Base-by-base conservation (phyloP, 2,329 filamentous ascomycete genomes). In the Periglandula ipomoeae region DNA sequence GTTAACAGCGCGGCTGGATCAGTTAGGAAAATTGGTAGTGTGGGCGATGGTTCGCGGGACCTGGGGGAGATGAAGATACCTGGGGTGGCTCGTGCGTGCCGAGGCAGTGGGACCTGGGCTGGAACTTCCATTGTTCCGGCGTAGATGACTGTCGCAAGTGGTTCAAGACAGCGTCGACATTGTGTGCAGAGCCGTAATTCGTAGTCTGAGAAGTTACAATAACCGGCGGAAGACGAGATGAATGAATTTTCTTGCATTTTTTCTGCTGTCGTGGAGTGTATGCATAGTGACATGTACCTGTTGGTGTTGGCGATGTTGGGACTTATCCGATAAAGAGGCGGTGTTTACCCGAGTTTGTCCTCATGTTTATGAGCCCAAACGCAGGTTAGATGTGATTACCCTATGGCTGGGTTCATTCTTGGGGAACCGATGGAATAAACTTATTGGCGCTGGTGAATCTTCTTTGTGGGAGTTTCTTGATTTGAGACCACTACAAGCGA, bases 21-120 rank as follows among this genome's bases (percentile, higher is more conserved):
- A 58, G 61, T 56, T 56, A 19, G 58, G 55, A 64, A 69, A 70
- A 70, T 67, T 70, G 66, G 57, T 69, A 69, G 67, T 69, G 67
- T 56, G 56, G n/a, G 62, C 61, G 62, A 61, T 60, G 59, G 51
- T 62, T 24, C 24, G 62, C 57, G 58, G 54, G 50, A 50, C 38
- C 17, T 32, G 49, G 35, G 30, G 47, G 48, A 41, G 49, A 49
- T 48, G 50, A 46, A 50, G 43, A 53, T 49, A 50, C 53, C 30
- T 44, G 37, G 43, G 23, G 47, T 58, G 63, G 63, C 53, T 59
- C 59, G 59, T 60, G 63, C 61, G 52, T 40, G 39, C 30, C 19
- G 34, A 46, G 44, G 52, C 40, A 48, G 42, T 49, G 48, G 49
- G n/a, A 26, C 23, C 27, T 17, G 17, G 15, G 0, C 37, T 44